A percentile compares a stretch with the other conserved stretches of the same genome.
phyloP scores from a whole-genome alignment of 139 green algal genomes.

The Micractinium sp. region DNA sequence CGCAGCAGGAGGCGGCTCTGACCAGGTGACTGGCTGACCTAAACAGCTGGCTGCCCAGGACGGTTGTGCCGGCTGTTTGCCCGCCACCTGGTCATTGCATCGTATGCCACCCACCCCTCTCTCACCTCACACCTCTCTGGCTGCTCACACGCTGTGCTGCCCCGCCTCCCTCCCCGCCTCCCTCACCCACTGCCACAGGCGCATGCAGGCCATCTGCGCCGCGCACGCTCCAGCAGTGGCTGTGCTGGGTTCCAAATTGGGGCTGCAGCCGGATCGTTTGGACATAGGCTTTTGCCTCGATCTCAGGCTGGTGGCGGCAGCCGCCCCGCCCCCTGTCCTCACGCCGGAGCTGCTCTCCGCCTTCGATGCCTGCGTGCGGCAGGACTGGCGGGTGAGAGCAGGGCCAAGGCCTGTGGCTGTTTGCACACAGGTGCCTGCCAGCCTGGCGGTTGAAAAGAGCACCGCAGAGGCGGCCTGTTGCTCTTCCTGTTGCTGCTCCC shows the following conservation, averaged over 20 bases:
- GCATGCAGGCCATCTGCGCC: background rate
- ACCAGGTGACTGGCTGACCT: background rate
- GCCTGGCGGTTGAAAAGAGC: background rate
- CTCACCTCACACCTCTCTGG: no score
- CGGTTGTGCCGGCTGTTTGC: background rate
- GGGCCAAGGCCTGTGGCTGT: background rate
- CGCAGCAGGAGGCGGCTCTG: background rate
- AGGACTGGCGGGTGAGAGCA: background rate
- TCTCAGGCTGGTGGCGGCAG: background rate
- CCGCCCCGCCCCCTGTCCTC: background rate
- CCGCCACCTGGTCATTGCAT: no score
- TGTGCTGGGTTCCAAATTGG: background rate
- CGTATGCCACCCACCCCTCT: no score
- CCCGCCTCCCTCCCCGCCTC: no score
- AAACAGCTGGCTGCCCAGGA: background rate
- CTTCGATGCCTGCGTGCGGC: background rate
- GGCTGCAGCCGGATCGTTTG: background rate
- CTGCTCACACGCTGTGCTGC: no score
- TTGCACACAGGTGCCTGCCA: background rate
- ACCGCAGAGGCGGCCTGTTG: background rate
- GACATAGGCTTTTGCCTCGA: background rate
- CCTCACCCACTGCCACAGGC: background rate
- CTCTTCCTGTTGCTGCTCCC: no score
- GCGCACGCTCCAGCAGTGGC: background rate
- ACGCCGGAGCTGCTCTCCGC: background rate